Evolutionary conservation across 2,329 filamentous ascomycete species (phyloP).

Genomic region (Trichoderma sp.): DNA sequence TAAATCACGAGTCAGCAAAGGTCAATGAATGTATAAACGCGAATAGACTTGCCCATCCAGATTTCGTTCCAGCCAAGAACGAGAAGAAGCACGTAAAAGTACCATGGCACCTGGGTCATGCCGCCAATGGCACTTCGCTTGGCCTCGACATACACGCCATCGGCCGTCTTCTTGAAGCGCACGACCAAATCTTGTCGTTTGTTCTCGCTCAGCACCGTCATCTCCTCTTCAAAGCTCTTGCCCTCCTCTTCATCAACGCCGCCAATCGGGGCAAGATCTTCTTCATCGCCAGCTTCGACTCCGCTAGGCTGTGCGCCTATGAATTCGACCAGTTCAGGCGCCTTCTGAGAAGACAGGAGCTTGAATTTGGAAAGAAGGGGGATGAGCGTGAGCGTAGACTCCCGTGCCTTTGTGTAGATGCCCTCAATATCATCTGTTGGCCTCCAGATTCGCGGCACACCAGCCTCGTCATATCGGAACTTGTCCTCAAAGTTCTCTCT

Average conservation of each 20-base stretch:
- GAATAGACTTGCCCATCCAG: slow-evolving; percentile 66
- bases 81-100: slow-evolving; percentile 88
- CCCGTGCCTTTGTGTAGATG: slow-evolving; percentile 85
- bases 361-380: slow-evolving; percentile 85
- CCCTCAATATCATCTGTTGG: slow-evolving; percentile 97
- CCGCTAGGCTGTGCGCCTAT: slow-evolving; percentile 76
- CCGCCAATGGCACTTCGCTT: slow-evolving; percentile 96
- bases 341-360: slow-evolving; percentile 69
- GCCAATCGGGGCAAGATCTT: slow-evolving; percentile 84
- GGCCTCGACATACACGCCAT: slow-evolving; percentile 96
- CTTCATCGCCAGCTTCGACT: slow-evolving; percentile 80
- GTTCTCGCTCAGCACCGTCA: slow-evolving; percentile 86
- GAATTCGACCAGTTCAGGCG: slow-evolving; percentile 82
- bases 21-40: slow-evolving; percentile 42
- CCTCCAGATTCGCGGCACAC: slow-evolving; percentile 94
- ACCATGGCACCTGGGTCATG: slow-evolving; percentile 88
- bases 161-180: slow-evolving; percentile 96
- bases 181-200: slow-evolving; percentile 91
- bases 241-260: slow-evolving; percentile 94
- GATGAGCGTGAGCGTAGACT: slow-evolving; percentile 88
- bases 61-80: slow-evolving; percentile 99
- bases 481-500: slow-evolving; percentile 99
- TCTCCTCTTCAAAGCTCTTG: slow-evolving; percentile 93
- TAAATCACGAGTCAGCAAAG: slow-evolving; percentile 40
- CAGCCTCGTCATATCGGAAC: slow-evolving; percentile 94